phyloP scores from a whole-genome alignment of 805 yeast genomes.

The Yarrowia osloensis region DNA sequence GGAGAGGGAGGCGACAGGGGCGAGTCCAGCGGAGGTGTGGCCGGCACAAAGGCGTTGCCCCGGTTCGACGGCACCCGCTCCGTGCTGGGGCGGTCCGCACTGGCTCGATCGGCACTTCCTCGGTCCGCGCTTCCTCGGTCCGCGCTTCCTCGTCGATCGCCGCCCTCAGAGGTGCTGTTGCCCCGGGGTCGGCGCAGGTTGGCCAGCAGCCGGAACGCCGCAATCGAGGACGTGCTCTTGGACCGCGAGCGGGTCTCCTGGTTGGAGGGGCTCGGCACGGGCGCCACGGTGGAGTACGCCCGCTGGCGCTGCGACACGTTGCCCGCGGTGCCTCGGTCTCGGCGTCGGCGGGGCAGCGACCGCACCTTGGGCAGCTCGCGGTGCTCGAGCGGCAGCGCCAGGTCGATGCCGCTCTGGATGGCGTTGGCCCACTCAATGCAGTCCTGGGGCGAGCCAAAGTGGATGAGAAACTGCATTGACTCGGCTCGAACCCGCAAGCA shows the following conservation, averaged over 20 bases:
- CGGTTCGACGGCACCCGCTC: not conserved
- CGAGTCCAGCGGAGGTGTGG: not conserved
- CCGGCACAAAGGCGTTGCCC: not conserved
- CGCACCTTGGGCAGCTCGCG: slow-evolving; percentile 75
- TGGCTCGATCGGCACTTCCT: not conserved
- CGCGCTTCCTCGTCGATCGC: not conserved
- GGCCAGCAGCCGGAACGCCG: slow-evolving; percentile 12
- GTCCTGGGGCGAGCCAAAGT: slow-evolving; percentile 61
- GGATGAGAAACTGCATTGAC: slow-evolving; percentile 74
- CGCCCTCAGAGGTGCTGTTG: not conserved
- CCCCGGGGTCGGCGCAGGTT: slow-evolving; percentile 17
- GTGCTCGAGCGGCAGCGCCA: slow-evolving; percentile 71
- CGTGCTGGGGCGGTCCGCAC: not conserved
- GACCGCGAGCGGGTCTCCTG: slow-evolving; percentile 24
- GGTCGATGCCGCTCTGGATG: slow-evolving; percentile 72
- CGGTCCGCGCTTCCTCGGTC: not conserved
- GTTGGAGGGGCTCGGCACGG: not conserved
- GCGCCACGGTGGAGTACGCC: slow-evolving; percentile 15
- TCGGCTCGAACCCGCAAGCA: slow-evolving; percentile 79
- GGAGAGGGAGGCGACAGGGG: slow-evolving; percentile 2
- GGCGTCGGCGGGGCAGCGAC: slow-evolving; percentile 69
- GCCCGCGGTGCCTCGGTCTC: not conserved
- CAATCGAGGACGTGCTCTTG: slow-evolving; percentile 14
- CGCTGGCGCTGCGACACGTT: not conserved
- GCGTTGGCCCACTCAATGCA: slow-evolving; percentile 79